Base-by-base conservation (phyloP, 202 grass and related monocot genomes). In the Carex arenaria region DNA sequence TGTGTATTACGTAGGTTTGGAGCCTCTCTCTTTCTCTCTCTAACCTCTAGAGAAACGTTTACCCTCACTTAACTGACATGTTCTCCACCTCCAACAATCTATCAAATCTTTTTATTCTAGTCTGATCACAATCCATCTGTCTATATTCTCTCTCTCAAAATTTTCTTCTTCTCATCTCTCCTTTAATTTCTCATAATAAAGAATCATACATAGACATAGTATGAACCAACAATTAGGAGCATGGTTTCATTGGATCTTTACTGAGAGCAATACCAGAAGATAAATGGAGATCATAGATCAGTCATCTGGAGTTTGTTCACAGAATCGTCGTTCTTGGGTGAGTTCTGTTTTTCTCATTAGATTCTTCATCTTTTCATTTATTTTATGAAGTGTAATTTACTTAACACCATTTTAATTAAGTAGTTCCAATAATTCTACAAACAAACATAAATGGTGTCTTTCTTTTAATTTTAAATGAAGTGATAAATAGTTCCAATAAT, bases 261-360 rank as follows among this genome's bases (percentile, higher is more conserved):
- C 8, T 80, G n/a, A 60, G 28, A 34, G 78, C 26, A 78, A 31
- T 28, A 64, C 17, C 49, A 49, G 15, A 28, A 64, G 12, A n/a
- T 61, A 66, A 57, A 85, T 85, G 83, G 71, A 85, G 13, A 57
- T 42, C 38, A 42, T 28, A 23, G 83, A 85, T 51, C 47, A 51
- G 72, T 64, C 60, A 13, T 64, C 78, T 15, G 23, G 54, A 52
- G 3, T 22, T 64, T 59, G 43, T 52, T 85, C 83, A 4, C 36
- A 56, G 38, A 23, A 28, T 0, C 7, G 65, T 40, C 83, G 71
- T 78, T 85, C 83, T 36, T 79, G 72, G 72, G 83, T 85, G 5
- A 52, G 42, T 63, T 60, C 51, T 10, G 7, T 70, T 43, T 45
- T 74, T n/a, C 56, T 77, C 15, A 52, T 26, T 55, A 10, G 9